phyloP scores from a whole-genome alignment of 495 filamentous ascomycete species.

The Aspergillus bertholletiae region DNA sequence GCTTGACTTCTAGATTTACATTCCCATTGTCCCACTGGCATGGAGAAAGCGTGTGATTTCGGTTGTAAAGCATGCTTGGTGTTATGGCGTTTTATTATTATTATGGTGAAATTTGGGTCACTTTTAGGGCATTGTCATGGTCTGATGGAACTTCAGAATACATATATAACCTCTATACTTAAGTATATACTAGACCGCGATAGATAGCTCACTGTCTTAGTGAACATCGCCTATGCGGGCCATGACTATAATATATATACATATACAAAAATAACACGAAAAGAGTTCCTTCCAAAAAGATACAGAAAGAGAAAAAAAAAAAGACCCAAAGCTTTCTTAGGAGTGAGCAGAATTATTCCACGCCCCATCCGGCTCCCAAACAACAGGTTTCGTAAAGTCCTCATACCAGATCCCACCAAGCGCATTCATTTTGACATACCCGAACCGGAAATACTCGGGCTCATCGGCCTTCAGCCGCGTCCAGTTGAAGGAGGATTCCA shows the following conservation, averaged over 20 bases:
- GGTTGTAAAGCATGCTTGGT: slow-evolving; percentile 2
- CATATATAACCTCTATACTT: background rate
- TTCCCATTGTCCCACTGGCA: slow-evolving; percentile 3
- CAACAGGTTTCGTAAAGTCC: slow-evolving; percentile 77
- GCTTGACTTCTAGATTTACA: background rate
- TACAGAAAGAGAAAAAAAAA: too few species aligned
- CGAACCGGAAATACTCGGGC: slow-evolving; percentile 79
- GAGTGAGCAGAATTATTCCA: slow-evolving; percentile 11
- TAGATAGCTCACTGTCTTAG: too few species aligned
- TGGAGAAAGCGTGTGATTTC: background rate
- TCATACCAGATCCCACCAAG: slow-evolving; percentile 55
- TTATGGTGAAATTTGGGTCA: background rate
- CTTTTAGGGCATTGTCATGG: background rate
- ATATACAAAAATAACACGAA: background rate
- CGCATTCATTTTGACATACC: slow-evolving; percentile 54
- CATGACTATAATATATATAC: background rate
- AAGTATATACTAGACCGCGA: background rate
- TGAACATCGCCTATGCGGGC: background rate
- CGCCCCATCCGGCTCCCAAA: slow-evolving; percentile 56
- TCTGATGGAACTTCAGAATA: background rate
- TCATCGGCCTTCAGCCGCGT: slow-evolving; percentile 36
- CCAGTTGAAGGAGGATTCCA: slow-evolving; percentile 46
- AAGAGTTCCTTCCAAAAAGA: background rate
- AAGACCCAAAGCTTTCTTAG: too few species aligned
- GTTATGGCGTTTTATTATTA: slow-evolving; percentile 5